These are phyloP conservation scores for Pisolithus microcarpus DNA, from an alignment of 768 basidiomycete species.

Conservation along the genomic window DNA sequence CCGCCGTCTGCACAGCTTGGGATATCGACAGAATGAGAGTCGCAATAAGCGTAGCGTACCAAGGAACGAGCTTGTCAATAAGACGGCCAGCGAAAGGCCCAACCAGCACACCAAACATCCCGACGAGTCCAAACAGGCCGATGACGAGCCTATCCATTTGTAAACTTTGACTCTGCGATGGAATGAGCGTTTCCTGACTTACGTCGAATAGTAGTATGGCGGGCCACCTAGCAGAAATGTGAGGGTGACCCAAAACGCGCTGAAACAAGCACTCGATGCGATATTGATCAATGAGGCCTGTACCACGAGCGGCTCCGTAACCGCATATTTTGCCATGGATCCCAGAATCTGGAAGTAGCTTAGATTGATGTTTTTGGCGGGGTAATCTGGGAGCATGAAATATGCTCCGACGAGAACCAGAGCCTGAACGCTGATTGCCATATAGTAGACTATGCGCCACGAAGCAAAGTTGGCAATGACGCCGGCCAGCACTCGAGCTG, in stretches of 20 bases:
- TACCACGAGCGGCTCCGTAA: slow-evolving; percentile 73
- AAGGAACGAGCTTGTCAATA: slow-evolving; percentile 67
- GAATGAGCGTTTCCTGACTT: slow-evolving; percentile 7
- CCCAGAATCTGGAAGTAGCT: slow-evolving; percentile 63
- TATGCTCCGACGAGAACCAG: slow-evolving; percentile 54
- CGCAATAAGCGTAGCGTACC: slow-evolving; percentile 64
- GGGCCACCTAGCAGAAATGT: slow-evolving; percentile 76
- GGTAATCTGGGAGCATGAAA: slow-evolving; percentile 73
- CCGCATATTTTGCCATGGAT: slow-evolving; percentile 70
- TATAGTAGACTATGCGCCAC: slow-evolving; percentile 74
- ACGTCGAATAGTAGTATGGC: slow-evolving; percentile 74
- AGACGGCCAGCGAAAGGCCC: slow-evolving; percentile 64
- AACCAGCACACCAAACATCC: slow-evolving; percentile 60
- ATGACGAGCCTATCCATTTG: slow-evolving; percentile 39
- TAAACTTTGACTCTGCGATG: not conserved
- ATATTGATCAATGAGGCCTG: slow-evolving; percentile 61
- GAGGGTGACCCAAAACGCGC: slow-evolving; percentile 64
- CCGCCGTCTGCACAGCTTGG: slow-evolving; percentile 59
- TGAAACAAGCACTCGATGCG: slow-evolving; percentile 51
- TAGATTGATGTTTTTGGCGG: slow-evolving; percentile 59
- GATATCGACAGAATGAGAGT: slow-evolving; percentile 41
- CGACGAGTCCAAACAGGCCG: slow-evolving; percentile 69
- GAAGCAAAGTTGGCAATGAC: slow-evolving; percentile 64
- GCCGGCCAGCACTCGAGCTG: slow-evolving; percentile 69
- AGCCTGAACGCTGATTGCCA: slow-evolving; percentile 65